Evolutionary conservation across 75 land plant genomes (phyloP).

Genomic region (Cunninghamia lanceolata): DNA sequence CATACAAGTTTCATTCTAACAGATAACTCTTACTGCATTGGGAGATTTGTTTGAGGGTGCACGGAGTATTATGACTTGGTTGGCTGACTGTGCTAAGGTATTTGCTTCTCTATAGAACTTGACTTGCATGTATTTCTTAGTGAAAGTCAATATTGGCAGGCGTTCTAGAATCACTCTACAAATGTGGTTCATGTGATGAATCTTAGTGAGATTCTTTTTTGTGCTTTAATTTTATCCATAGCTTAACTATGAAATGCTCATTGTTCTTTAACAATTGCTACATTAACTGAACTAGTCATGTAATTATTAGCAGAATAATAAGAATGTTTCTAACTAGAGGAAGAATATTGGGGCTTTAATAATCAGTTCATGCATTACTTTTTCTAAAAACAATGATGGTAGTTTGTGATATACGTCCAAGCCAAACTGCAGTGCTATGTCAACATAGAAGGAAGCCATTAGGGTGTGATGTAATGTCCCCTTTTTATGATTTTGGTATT

Average conservation of each 20-base stretch:
- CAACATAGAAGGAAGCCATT: too few relatives aligned
- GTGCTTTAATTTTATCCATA: background rate
- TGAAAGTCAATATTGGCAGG: background rate
- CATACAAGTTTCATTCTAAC: constrained; percentile 5
- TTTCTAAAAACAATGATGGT: background rate
- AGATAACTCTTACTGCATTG: constrained; percentile 80
- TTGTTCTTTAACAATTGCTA: background rate
- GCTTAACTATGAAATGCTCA: background rate
- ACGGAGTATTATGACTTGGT: constrained; percentile 89
- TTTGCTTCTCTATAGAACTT: constrained; percentile 1
- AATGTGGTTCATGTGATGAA: background rate
- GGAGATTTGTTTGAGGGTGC: constrained; percentile 97
- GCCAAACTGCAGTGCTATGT: too few relatives aligned
- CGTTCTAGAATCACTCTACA: background rate
- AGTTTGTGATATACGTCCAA: too few relatives aligned
- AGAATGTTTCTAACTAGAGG: background rate
- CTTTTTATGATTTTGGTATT: too few relatives aligned
- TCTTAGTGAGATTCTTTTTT: background rate
- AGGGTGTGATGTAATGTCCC: too few relatives aligned
- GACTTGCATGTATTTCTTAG: background rate
- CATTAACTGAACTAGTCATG: background rate
- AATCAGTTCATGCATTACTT: background rate
- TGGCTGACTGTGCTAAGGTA: constrained; percentile 98
- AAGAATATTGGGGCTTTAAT: background rate
- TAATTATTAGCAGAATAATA: background rate